Evolutionary conservation across 331 rosid species (phyloP), one percentile per base, ranked within the genome.

Genomic region (Telfairia occidentalis): DNA sequence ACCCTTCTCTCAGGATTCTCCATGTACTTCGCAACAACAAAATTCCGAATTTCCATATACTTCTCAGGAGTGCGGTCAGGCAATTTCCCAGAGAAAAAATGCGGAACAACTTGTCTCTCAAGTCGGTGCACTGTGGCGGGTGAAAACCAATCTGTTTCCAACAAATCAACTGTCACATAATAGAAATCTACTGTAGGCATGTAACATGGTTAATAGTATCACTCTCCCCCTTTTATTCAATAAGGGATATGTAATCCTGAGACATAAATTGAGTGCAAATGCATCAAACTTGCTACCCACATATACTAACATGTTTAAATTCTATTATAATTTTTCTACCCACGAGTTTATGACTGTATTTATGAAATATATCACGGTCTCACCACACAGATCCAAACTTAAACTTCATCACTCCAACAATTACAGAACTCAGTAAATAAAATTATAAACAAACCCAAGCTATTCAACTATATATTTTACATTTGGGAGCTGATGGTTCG

Each of bases 61-160:
- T 86, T 92, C 87, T 92, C 92, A 1, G 97, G 97, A 26, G 89
- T 86, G 65, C 78, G 85, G 58, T 89, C 92, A 0, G 75, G 81
- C 4, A 89, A 82, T 58, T 87, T 95, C 49, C 97, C 97, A 1
- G 97, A 87, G 84, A 95, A 95, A 81, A 90, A 95, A 86, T 89
- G 97, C 0, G 99, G 99, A 84, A 92, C 99, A 75, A 88, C 99
- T 80, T 95, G 99, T 81, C 99, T 95, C 87, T 95, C 99, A 11
- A 95, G 84, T 55, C 97, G 83, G 83, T 95, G 96, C 79, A 95
- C 97, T 0, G 92, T 78, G 21, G 93, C 86, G 0, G 99, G 99
- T 21, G 97, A 92, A 85, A 95, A 95, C 99, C 99, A 95, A 86
- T 92, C 99, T 95, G 90, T 77, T 57, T 85, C 48, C 72, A 63